Evolutionary conservation across 805 yeast genomes (phyloP).

Genomic region (Starmerella stigmatis): DNA sequence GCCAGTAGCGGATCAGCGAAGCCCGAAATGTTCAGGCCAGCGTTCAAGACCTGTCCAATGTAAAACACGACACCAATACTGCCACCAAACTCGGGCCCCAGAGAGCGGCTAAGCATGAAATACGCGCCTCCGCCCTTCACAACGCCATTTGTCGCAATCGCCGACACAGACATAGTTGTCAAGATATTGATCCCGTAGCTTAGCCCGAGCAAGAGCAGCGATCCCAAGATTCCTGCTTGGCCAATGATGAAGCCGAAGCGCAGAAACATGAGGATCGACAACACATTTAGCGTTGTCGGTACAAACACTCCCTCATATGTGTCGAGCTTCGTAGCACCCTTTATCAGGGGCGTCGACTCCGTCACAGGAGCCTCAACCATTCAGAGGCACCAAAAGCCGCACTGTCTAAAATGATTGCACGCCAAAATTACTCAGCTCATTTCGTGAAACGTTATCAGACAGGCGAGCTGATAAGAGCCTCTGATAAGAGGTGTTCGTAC

Average conservation of each 20-base stretch:
- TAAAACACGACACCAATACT: constrained; percentile 91
- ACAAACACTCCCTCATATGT: constrained; percentile 85
- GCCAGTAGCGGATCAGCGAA: constrained; percentile 79
- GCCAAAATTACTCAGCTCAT: constrained; percentile 1
- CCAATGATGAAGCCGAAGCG: constrained; percentile 94
- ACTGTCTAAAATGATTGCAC: neutral
- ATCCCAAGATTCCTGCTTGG: constrained; percentile 81
- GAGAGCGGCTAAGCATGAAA: constrained; percentile 87
- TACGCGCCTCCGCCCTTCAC: constrained; percentile 98
- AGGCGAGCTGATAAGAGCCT: no score
- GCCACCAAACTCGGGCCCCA: constrained; percentile 98
- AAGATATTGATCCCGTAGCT: constrained; percentile 73
- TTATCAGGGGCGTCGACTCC: constrained; percentile 5
- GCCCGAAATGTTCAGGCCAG: constrained; percentile 89
- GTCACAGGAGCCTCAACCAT: constrained; percentile 7
- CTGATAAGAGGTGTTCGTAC: no score
- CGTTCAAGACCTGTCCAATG: constrained; percentile 83
- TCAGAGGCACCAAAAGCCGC: neutral
- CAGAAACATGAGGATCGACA: constrained; percentile 87
- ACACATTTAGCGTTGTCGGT: constrained; percentile 85
- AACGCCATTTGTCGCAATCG: constrained; percentile 94
- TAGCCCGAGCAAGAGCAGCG: constrained; percentile 52
- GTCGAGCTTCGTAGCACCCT: constrained; percentile 43
- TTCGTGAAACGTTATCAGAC: neutral
- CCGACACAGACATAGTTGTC: constrained; percentile 83